Evolutionary conservation across 2,329 filamentous ascomycete species (phyloP), one percentile per base, ranked within the genome.

Genomic region (Monosporascus sp.): DNA sequence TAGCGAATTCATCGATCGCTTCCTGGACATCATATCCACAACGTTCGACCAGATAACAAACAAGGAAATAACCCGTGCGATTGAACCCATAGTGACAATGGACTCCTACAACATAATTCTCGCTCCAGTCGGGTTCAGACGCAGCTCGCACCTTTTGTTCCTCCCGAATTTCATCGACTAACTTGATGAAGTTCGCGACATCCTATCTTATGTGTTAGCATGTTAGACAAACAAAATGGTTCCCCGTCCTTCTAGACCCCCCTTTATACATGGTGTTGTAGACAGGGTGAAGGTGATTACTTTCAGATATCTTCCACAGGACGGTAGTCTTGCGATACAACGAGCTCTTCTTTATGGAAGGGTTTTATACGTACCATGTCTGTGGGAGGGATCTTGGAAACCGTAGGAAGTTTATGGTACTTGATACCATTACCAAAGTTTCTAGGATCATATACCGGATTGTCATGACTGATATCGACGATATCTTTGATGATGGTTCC

Each of bases 31-130:
- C 76, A 64, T 83, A 92, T 0, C 83, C 85, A 60, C 88, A 82
- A 47, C 84, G 78, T 73, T 97, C 91, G 16, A 97, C 86, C n/a
- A 97, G 76, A 66, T 97, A 97, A 64, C 86, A 91, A 34, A 90
- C 87, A 49, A 97, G 84, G 66, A 97, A 89, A 69, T 93, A 96
- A 0, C 93, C 93, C 0, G 93, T 97, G 22, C 92, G 83, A 68
- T 97, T 97, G 74, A 95, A 97, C 0, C 93, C 93, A 63, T 97
- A 97, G 66, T 97, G 93, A 64, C 93, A 97, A 68, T 97, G 93
- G 0, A 96, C 90, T 2, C 87, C 92, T 50, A 96, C 82, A 48
- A 86, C 74, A 20, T 71, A 69, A n/a, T 74, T 72, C 1, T 74
- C 63, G 6, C 71, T 67, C 52, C 68, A 69, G 60, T 69, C 74